Evolutionary conservation across 768 basidiomycete species (phyloP), one percentile per base, ranked within the genome.

Genomic region (Rickenella mellea): DNA sequence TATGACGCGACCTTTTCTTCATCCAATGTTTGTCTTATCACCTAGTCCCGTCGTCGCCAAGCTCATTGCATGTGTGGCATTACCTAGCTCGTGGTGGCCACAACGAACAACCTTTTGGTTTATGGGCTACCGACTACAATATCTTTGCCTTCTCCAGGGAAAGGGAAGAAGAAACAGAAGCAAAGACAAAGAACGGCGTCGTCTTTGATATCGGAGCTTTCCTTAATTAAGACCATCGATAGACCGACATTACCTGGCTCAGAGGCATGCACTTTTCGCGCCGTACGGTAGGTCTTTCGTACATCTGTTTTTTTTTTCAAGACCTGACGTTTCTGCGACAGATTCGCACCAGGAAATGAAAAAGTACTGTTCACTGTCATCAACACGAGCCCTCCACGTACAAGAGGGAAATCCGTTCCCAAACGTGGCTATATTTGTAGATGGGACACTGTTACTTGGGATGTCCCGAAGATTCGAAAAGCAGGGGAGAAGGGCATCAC

Each of bases 1-100:
- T 94, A 89, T 45, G 92, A 94, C 53, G 78, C 76, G 14, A 73
- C 87, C 6, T 86, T 96, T 66, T 82, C 83, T 21, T 62, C 68
- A 4, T 69, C 71, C 9, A 74, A 70, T 17, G 87, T 87, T 54
- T 45, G 69, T 59, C 14, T 8, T 22, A 32, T 40, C 15, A 38
- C 35, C 37, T 12, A 32, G 46, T 25, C 25, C 29, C 27, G 36
- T 44, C 3, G 48, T 27, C 6, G 24, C 22, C n/a, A 43, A 24
- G 20, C 43, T 41, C 27, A 27, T 1, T 20, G 38, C 28, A 25
- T 21, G 26, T 44, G 6, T 45, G 12, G 6, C 19, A 27, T 2
- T 43, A 29, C 43, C 30, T 40, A 89, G 86, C 58, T 89, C 19
- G 68, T 85, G 31, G 55, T 88, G 17, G 74, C 74, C 2, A 82